These are phyloP conservation scores for Kickxella alabastrina DNA, from an alignment of 192 early-diverging fungal genomes.

Conservation along the genomic window DNA sequence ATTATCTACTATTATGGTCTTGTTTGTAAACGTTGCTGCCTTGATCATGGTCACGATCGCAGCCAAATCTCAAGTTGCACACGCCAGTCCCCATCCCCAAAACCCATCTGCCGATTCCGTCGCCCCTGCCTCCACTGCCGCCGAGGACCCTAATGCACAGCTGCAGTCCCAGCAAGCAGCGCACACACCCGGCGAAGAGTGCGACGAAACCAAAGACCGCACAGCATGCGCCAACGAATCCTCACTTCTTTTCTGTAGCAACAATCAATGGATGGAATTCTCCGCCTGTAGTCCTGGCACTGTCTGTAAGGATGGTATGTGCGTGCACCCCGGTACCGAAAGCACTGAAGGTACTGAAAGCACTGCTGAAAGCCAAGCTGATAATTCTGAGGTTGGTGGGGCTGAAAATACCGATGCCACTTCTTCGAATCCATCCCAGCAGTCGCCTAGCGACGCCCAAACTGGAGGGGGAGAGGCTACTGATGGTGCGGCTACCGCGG, in stretches of 20 bases:
- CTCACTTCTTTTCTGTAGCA: slow-evolving; percentile 25
- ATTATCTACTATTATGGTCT: slow-evolving; percentile 26
- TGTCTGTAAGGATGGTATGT: slow-evolving; percentile 27
- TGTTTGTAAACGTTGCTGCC: slow-evolving; percentile 19
- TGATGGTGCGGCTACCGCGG: neutral
- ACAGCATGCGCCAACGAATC: slow-evolving; percentile 18
- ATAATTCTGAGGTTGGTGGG: neutral
- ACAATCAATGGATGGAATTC: slow-evolving; percentile 30
- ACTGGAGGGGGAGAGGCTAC: slow-evolving; percentile 5
- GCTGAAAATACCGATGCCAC: neutral
- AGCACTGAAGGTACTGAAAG: neutral
- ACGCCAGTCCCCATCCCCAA: slow-evolving; percentile 15
- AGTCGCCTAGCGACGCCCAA: neutral
- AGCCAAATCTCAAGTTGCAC: slow-evolving; percentile 8
- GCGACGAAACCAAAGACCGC: slow-evolving; percentile 16
- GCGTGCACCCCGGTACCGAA: slow-evolving; percentile 11
- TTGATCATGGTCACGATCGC: slow-evolving; percentile 17
- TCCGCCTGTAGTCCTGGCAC: slow-evolving; percentile 30
- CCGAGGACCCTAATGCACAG: neutral
- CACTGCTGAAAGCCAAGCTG: slow-evolving; percentile 1
- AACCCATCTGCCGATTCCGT: neutral
- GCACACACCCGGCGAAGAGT: slow-evolving; percentile 8
- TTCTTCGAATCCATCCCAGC: too few species aligned
- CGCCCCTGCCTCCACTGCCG: neutral
- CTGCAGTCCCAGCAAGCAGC: neutral